Conservation (phyloP, 1,284 basidiomycete species). For the Boletellus dicymbophilus region DNA sequence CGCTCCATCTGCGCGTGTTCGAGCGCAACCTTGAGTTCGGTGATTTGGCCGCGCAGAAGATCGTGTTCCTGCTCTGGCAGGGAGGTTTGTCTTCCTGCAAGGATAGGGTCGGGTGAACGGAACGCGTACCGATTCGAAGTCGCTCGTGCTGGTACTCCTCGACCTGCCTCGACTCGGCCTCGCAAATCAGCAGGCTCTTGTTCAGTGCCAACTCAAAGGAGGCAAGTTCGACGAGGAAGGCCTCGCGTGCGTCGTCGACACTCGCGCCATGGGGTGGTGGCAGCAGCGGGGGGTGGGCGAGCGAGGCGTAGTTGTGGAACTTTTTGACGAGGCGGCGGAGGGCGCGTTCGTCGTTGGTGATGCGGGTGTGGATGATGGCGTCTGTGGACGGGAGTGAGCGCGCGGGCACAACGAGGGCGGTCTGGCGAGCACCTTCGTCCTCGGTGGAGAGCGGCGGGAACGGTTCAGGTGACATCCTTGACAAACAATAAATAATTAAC, state of each 20-base stretch:
- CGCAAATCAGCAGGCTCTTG: slow-evolving; percentile 78
- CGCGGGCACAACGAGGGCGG: slow-evolving; percentile 1
- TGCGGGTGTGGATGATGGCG: slow-evolving; percentile 73
- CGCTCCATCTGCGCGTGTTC: slow-evolving; percentile 77
- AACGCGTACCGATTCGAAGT: slow-evolving; percentile 67
- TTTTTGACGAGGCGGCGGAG: slow-evolving; percentile 76
- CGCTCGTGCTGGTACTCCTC: slow-evolving; percentile 76
- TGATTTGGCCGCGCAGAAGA: slow-evolving; percentile 65
- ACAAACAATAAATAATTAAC: neutral
- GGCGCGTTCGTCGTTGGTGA: slow-evolving; percentile 74
- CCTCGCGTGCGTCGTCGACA: slow-evolving; percentile 73
- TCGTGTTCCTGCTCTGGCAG: slow-evolving; percentile 66
- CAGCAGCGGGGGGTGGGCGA: slow-evolving; percentile 52
- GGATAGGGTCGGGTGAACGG: neutral
- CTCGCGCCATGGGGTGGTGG: slow-evolving; percentile 36
- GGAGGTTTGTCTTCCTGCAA: no score
- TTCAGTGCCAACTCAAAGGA: slow-evolving; percentile 72
- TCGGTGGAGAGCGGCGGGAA: slow-evolving; percentile 57
- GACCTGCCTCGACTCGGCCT: slow-evolving; percentile 79
- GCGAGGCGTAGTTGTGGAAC: slow-evolving; percentile 69
- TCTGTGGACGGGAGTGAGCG: slow-evolving; percentile 45
- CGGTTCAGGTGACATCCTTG: no score
- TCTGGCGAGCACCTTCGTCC: slow-evolving; percentile 60
- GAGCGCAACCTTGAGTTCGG: slow-evolving; percentile 69
- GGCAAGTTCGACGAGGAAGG: slow-evolving; percentile 73